Evolutionary conservation across 495 filamentous ascomycete genomes (phyloP), one percentile per base, ranked within the genome.

Genomic region (Daldinia childiae): DNA sequence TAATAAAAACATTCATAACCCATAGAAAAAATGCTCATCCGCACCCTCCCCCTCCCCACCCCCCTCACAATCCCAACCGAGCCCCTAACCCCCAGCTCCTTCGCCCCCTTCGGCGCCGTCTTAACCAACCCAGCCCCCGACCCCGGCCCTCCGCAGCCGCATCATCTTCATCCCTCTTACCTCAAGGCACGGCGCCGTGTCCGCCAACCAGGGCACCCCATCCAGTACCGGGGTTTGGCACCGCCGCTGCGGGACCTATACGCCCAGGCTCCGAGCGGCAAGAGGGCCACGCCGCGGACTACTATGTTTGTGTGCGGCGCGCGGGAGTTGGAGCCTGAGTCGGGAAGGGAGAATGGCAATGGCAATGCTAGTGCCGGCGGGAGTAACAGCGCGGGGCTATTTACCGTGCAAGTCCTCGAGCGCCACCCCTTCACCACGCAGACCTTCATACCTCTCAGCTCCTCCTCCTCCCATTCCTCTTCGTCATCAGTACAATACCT

Each of bases 361-460:
- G 15, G 41, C n/a, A n/a, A n/a, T 11, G 50, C 7, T 32, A 7
- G 36, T 19, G 32, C 7, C 7, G 26, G 2, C 7, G n/a, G n/a
- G n/a, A 43, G 52, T 9, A 38, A n/a, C 14, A 43, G 36, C 6
- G 6, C 17, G 50, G 12, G 30, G 21, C 29, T 19, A 41, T 72
- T 89, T 5, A 92, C 97, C 77, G 82, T 88, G 38, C 86, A 81
- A 6, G 88, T 97, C 63, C 88, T 99, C 43, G 95, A 99, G 78
- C 89, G 96, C 24, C 95, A 99, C 77, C 96, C 95, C 0, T 98
- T 87, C 81, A 97, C 95, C 17, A 90, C 91, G 26, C 95, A 99
- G 78, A 96, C 93, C 0, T 98, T 99, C 79, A 87, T 92, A 41
- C 95, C 95, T 0, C 81, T 97, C 17, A 89, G 89, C 61, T 77